A percentile compares a stretch with the other conserved stretches of the same genome.
phyloP scores from a whole-genome alignment of 2,329 filamentous ascomycete species.

The Samsoniella hepiali region DNA sequence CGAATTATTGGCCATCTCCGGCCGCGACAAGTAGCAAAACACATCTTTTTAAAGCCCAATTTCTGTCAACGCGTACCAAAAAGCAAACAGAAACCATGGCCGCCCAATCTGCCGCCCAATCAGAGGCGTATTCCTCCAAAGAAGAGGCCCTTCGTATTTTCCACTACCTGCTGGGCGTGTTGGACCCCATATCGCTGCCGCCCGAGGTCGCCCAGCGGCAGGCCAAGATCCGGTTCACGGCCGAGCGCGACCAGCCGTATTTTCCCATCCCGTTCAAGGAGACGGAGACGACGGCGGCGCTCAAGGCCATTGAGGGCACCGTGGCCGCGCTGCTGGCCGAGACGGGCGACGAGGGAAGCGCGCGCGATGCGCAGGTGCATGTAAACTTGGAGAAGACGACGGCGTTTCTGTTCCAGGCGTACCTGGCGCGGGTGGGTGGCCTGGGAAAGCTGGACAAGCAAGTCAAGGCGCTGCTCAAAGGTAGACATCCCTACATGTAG shows the following conservation, averaged over 20 bases:
- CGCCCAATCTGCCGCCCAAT: background rate
- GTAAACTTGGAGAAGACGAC: slow-evolving; percentile 40
- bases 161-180: slow-evolving; percentile 24
- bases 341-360: slow-evolving; percentile 21
- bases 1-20: background rate
- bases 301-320: slow-evolving; percentile 42
- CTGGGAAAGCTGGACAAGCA: slow-evolving; percentile 36
- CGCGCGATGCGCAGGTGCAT: slow-evolving; percentile 24
- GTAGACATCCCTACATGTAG: slow-evolving; percentile 18
- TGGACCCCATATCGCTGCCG: slow-evolving; percentile 32
- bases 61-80: background rate
- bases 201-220: slow-evolving; percentile 26
- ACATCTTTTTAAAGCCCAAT: background rate
- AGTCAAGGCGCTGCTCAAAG: slow-evolving; percentile 33
- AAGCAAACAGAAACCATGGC: background rate
- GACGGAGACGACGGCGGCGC: slow-evolving; percentile 41
- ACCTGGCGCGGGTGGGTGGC: slow-evolving; percentile 36
- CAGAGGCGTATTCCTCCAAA: slow-evolving; percentile 25
- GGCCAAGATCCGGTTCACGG: slow-evolving; percentile 32
- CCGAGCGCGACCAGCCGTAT: slow-evolving; percentile 37
- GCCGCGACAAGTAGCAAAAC: background rate
- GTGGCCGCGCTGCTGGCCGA: slow-evolving; percentile 34
- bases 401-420: slow-evolving; percentile 40
- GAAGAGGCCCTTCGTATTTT: slow-evolving; percentile 27
- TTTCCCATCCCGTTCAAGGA: slow-evolving; percentile 48